Percentiles rank a stretch among this genome's conserved stretches.
These are phyloP conservation scores for Beauveria bassiana DNA, from an alignment of 2,329 filamentous ascomycete genomes.

Conservation along the genomic window DNA sequence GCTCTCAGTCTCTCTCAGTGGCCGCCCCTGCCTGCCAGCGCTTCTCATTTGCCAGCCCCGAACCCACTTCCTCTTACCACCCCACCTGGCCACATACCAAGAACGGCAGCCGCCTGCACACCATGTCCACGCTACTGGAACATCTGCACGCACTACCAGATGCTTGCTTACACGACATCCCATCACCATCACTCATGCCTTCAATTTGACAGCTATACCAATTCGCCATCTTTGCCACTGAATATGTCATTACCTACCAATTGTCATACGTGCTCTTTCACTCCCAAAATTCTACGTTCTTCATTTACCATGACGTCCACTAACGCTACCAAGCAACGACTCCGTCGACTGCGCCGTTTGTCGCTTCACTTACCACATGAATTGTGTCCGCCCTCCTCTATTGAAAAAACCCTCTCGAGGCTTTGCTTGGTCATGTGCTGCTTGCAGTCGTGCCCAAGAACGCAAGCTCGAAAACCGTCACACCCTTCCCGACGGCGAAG, in stretches of 20 bases:
- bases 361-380: slow-evolving; percentile 95
- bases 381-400: slow-evolving; percentile 85
- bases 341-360: slow-evolving; percentile 97
- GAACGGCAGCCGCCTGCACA: slow-evolving; percentile 6
- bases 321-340: slow-evolving; percentile 57
- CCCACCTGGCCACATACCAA: slow-evolving; percentile 9
- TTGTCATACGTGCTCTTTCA: neutral
- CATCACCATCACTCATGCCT: neutral
- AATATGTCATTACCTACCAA: too few relatives aligned
- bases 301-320: slow-evolving; percentile 7
- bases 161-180: slow-evolving; percentile 11
- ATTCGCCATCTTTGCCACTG: neutral
- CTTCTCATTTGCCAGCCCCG: neutral
- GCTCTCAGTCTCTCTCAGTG: neutral
- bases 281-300: neutral
- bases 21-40: neutral
- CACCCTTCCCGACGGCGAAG: slow-evolving; percentile 63
- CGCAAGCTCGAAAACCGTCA: slow-evolving; percentile 83
- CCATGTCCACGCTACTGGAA: neutral
- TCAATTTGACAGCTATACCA: too few relatives aligned
- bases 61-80: neutral
- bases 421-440: slow-evolving; percentile 95
- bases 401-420: slow-evolving; percentile 94
- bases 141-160: slow-evolving; percentile 4
- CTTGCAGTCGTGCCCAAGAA: slow-evolving; percentile 93